Conservation (phyloP, 192 early-diverging fungal species). For the Borealophlyctis nickersoniae region DNA sequence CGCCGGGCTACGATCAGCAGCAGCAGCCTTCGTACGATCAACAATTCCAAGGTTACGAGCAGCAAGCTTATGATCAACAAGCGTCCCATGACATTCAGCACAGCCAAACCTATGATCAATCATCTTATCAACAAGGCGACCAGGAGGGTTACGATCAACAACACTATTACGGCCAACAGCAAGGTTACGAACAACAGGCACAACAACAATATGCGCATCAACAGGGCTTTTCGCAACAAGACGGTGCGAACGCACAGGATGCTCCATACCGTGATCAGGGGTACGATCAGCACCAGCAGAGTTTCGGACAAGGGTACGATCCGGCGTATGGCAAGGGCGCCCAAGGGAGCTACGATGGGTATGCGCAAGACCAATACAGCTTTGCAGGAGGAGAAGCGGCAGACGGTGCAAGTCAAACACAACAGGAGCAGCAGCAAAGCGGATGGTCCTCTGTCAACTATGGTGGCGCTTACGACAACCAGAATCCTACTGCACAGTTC, state of each 20-base stretch:
- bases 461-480: too few species aligned
- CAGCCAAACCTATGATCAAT: background rate
- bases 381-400: too few species aligned
- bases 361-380: too few species aligned
- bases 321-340: too few species aligned
- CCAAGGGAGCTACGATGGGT: background rate
- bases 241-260: background rate
- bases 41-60: conserved; percentile 1
- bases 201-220: background rate
- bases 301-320: too few species aligned
- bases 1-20: background rate
- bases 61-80: conserved; percentile 10
- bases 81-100: background rate
- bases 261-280: background rate
- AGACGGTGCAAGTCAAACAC: background rate
- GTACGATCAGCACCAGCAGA: too few species aligned
- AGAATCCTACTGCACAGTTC: too few species aligned
- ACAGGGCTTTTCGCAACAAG: background rate
- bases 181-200: background rate
- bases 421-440: conserved; percentile 11
- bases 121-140: background rate
- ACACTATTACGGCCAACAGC: background rate
- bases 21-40: conserved; percentile 7
- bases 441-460: too few species aligned
- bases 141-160: background rate